Percentiles rank a stretch among this genome's conserved stretches.
Conservation (phyloP, 1,284 basidiomycete genomes). For the Heterobasidion annosum region DNA sequence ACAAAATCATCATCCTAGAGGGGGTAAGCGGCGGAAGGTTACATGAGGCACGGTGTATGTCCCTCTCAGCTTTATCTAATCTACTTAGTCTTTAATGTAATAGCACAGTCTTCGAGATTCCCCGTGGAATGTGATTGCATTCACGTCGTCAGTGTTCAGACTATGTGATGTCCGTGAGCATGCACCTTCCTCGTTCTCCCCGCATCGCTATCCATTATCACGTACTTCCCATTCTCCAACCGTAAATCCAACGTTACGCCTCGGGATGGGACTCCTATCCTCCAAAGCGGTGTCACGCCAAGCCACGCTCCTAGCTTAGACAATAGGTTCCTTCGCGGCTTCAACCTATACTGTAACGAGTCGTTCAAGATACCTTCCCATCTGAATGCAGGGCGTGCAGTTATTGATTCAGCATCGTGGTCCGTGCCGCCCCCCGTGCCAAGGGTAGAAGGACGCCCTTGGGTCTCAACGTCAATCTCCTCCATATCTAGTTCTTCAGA, state of each 20-base stretch:
- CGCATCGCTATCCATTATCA: conserved; percentile 24
- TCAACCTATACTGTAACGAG: conserved; percentile 30
- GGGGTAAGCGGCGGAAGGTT: not conserved
- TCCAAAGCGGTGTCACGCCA: conserved; percentile 55
- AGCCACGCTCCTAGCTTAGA: conserved; percentile 59
- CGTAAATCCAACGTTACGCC: conserved; percentile 53
- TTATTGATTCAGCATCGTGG: conserved; percentile 54
- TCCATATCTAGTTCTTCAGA: conserved; percentile 55
- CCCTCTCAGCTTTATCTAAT: not conserved
- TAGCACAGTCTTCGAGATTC: not conserved
- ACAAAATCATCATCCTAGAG: not conserved
- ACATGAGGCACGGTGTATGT: not conserved
- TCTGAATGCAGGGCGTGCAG: conserved; percentile 49
- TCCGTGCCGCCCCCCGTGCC: conserved; percentile 69
- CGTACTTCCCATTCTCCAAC: conserved; percentile 48
- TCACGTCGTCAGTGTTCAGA: not conserved
- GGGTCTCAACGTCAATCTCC: conserved; percentile 45
- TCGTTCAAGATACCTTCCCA: conserved; percentile 70
- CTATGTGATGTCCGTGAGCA: not conserved
- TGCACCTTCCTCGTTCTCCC: not conserved
- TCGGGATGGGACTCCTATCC: conserved; percentile 34
- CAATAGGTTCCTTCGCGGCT: conserved; percentile 29
- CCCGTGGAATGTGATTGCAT: not conserved
- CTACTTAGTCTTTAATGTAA: too few relatives aligned
- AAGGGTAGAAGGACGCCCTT: conserved; percentile 38